Evolutionary conservation across 495 filamentous ascomycete genomes (phyloP).

Genomic region (Coniosporium apollinis): DNA sequence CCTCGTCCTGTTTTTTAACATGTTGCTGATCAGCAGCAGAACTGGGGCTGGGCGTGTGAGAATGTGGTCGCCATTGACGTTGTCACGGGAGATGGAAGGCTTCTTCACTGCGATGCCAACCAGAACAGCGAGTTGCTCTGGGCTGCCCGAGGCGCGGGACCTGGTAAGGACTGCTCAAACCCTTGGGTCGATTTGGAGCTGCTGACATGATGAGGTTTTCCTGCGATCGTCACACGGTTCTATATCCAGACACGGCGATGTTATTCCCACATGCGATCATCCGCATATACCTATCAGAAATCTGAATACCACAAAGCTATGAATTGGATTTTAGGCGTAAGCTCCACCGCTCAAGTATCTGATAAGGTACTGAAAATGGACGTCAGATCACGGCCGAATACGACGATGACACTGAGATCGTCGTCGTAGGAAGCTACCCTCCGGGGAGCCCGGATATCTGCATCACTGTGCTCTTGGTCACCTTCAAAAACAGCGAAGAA

Average conservation of each 20-base stretch:
- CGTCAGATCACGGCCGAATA: slow-evolving; percentile 18
- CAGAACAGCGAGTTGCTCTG: slow-evolving; percentile 33
- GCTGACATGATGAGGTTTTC: slow-evolving; percentile 21
- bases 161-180: slow-evolving; percentile 8
- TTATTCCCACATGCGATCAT: slow-evolving; percentile 24
- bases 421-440: slow-evolving; percentile 21
- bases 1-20: background rate
- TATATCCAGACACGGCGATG: slow-evolving; percentile 22
- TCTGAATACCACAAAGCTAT: slow-evolving; percentile 26
- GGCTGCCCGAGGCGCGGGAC: slow-evolving; percentile 34
- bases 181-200: background rate
- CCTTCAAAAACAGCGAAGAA: slow-evolving; percentile 23
- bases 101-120: slow-evolving; percentile 23
- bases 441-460: slow-evolving; percentile 14
- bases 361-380: background rate
- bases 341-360: background rate
- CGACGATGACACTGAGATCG: slow-evolving; percentile 28
- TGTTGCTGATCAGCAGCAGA: slow-evolving; percentile 12
- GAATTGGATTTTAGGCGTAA: slow-evolving; percentile 23
- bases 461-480: slow-evolving; percentile 27
- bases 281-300: slow-evolving; percentile 29
- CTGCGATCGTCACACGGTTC: slow-evolving; percentile 32
- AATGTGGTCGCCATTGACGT: slow-evolving; percentile 30
- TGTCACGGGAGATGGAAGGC: slow-evolving; percentile 28
- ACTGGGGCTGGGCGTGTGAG: slow-evolving; percentile 41